Conservation (phyloP, 116 monocot species). For the Cymodocea nodosa region DNA sequence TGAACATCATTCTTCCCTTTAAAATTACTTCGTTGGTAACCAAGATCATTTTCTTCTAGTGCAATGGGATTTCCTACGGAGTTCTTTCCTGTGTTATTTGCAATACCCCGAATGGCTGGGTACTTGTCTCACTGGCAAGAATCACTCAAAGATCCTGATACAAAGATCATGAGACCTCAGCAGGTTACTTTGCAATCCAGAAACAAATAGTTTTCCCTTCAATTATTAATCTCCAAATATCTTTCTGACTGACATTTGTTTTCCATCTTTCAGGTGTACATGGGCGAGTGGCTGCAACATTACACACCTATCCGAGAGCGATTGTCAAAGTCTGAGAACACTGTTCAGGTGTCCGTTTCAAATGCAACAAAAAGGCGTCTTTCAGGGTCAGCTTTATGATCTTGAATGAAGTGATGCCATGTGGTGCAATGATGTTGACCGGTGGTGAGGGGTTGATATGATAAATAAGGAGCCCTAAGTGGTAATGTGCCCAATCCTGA, state of each 20-base stretch:
- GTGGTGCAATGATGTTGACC: no score
- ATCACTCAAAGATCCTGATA: constrained; percentile 97
- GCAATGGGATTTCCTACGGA: constrained; percentile 95
- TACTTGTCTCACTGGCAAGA: constrained; percentile 91
- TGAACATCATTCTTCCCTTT: background rate
- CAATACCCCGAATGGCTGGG: constrained; percentile 92
- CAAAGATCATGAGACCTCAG: constrained; percentile 94
- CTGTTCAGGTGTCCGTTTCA: constrained; percentile 54
- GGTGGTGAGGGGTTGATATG: no score
- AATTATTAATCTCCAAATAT: background rate
- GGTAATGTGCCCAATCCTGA: background rate
- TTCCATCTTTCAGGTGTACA: constrained; percentile 44
- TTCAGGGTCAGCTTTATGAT: constrained; percentile 28
- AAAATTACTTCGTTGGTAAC: background rate
- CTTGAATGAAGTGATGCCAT: background rate
- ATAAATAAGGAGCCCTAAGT: background rate
- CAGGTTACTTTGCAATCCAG: constrained; percentile 33
- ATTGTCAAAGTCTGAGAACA: constrained; percentile 24
- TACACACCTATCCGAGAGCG: constrained; percentile 48
- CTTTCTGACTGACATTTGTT: background rate
- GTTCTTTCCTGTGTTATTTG: constrained; percentile 83
- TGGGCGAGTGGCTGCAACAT: constrained; percentile 63
- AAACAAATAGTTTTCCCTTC: background rate
- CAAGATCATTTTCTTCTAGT: constrained; percentile 21
- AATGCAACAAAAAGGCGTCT: constrained; percentile 67